Evolutionary conservation across 306 rosid genomes (phyloP).

Genomic region (Leucaena leucocephala): DNA sequence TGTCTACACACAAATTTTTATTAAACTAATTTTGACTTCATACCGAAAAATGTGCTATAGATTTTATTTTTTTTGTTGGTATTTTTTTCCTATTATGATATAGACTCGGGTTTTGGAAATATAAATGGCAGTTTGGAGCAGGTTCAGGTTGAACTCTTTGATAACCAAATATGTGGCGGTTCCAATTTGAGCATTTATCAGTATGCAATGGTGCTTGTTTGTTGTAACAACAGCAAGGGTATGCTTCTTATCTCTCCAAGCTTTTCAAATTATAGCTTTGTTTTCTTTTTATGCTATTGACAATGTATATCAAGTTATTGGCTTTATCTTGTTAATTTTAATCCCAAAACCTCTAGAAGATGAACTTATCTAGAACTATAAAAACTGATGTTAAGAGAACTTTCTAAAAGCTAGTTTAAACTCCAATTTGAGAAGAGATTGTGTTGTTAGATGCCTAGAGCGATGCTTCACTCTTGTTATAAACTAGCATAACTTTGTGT

Average conservation of each 20-base stretch:
- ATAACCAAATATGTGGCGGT: slow-evolving; percentile 77
- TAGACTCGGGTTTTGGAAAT: slow-evolving; percentile 79
- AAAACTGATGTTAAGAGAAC: slow-evolving; percentile 13
- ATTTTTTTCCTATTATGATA: slow-evolving; percentile 51
- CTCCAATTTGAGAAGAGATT: slow-evolving; percentile 20
- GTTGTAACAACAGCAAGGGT: slow-evolving; percentile 62
- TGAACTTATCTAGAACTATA: slow-evolving; percentile 22
- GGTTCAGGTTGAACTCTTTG: slow-evolving; percentile 91
- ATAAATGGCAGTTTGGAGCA: slow-evolving; percentile 99
- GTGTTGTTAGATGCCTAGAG: slow-evolving; percentile 27
- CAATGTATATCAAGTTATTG: slow-evolving; percentile 6
- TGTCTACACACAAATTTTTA: slow-evolving; percentile 1
- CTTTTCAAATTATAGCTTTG: slow-evolving; percentile 4
- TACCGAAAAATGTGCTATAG: slow-evolving; percentile 7
- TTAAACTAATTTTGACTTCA: slow-evolving; percentile 22
- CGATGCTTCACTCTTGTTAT: background rate
- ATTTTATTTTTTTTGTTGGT: slow-evolving; percentile 13
- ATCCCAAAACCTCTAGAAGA: slow-evolving; percentile 13
- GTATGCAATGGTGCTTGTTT: slow-evolving; percentile 76
- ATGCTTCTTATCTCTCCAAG: slow-evolving; percentile 30
- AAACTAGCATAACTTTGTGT: background rate
- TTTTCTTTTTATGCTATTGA: slow-evolving; percentile 25
- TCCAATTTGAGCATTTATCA: slow-evolving; percentile 80
- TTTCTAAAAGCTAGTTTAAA: slow-evolving; percentile 16
- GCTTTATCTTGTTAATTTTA: slow-evolving; percentile 22